phyloP scores from a whole-genome alignment of 768 basidiomycete genomes.

The Phanerochaete carnosa region DNA sequence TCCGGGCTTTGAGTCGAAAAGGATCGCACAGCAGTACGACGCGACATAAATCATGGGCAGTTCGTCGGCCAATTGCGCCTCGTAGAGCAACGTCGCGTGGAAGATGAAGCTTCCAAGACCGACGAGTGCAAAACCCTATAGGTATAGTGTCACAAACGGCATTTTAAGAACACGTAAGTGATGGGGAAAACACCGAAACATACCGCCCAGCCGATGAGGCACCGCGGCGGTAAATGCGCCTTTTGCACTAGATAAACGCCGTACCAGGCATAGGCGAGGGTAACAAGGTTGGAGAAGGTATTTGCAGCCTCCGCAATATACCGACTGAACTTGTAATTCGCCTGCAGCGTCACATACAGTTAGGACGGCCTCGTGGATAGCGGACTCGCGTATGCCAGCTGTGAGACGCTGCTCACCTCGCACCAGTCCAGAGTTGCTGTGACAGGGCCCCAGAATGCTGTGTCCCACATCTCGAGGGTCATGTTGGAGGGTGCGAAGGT shows the following conservation, averaged over 20 bases:
- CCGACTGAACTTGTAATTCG: conserved; percentile 74
- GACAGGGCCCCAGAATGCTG: conserved; percentile 52
- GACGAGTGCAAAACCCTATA: conserved; percentile 62
- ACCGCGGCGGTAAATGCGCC: conserved; percentile 35
- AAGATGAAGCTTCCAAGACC: conserved; percentile 79
- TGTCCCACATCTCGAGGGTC: conserved; percentile 4
- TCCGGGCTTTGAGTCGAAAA: conserved; percentile 56
- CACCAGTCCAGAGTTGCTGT: conserved; percentile 77
- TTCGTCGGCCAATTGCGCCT: conserved; percentile 80
- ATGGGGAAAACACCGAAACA: conserved; percentile 9
- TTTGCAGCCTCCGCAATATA: conserved; percentile 79
- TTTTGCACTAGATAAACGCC: conserved; percentile 33
- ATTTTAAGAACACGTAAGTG: background rate
- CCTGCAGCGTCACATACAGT: conserved; percentile 33
- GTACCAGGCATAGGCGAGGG: conserved; percentile 36
- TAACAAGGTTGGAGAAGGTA: conserved; percentile 60
- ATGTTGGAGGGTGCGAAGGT: conserved; percentile 2
- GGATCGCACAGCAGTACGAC: conserved; percentile 54
- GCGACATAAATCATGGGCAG: conserved; percentile 79
- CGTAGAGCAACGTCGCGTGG: conserved; percentile 72
- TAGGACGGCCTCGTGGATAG: background rate
- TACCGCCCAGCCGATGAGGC: conserved; percentile 29
- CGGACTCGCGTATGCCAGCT: background rate
- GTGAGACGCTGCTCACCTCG: conserved; percentile 48
- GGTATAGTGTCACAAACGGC: background rate